Percentiles rank a stretch among this genome's conserved stretches.
These are phyloP conservation scores for Cryptococcus jaspeensis DNA, from an alignment of 1,284 basidiomycete species.

Conservation along the genomic window DNA sequence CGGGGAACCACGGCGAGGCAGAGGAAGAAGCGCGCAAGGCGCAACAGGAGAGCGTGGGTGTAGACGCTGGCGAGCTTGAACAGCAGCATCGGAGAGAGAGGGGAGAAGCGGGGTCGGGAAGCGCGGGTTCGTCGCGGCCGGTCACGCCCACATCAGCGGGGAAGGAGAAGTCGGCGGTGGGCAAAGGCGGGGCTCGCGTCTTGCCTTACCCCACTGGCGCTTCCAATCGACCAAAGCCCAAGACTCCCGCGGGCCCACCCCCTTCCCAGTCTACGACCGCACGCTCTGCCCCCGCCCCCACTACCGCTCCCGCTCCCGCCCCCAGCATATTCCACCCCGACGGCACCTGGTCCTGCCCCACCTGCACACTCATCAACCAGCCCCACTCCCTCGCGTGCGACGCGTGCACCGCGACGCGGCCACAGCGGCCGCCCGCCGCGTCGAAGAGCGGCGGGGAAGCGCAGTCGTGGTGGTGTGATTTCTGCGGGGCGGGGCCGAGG, in stretches of 20 bases:
- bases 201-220: background rate
- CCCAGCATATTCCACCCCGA: background rate
- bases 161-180: background rate
- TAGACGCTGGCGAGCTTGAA: constrained; percentile 64
- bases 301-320: background rate
- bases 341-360: constrained; percentile 63
- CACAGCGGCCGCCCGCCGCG: constrained; percentile 25
- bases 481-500: constrained; percentile 65
- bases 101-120: constrained; percentile 30
- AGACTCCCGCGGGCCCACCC: background rate
- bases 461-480: constrained; percentile 64
- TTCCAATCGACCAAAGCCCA: background rate
- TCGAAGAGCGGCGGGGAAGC: constrained; percentile 10
- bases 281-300: background rate
- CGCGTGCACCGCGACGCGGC: constrained; percentile 61
- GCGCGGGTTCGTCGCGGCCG: constrained; percentile 22
- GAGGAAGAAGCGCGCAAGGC: constrained; percentile 69
- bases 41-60: constrained; percentile 63
- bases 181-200: no score
- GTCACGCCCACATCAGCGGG: background rate
- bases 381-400: constrained; percentile 59
- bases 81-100: constrained; percentile 42
- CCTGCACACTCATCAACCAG: constrained; percentile 70
- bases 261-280: background rate
- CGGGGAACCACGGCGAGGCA: constrained; percentile 53